Conservation (phyloP, 225 moss, liverwort and hornwort species). For the Bryoerythrophyllum caledonicum region DNA sequence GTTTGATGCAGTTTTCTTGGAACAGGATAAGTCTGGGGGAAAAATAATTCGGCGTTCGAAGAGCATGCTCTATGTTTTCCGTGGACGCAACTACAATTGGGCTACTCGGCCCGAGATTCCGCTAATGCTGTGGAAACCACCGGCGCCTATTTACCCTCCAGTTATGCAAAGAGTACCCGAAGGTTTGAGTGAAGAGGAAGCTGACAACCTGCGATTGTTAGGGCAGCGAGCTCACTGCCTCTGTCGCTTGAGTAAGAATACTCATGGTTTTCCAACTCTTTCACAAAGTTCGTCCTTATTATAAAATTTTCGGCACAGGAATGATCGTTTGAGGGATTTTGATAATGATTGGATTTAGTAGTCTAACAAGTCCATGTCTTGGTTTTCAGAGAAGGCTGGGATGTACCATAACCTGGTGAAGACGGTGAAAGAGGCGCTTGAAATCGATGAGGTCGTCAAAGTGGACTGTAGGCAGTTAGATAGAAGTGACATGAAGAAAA, state of each 20-base stretch:
- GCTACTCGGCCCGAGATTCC: slow-evolving; percentile 73
- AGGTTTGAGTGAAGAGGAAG: slow-evolving; percentile 67
- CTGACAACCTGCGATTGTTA: slow-evolving; percentile 44
- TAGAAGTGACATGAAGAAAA: slow-evolving; percentile 85
- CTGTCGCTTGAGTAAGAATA: slow-evolving; percentile 74
- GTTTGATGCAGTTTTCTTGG: slow-evolving; percentile 34
- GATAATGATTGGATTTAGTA: background rate
- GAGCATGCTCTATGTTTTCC: slow-evolving; percentile 68
- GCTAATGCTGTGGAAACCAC: slow-evolving; percentile 96
- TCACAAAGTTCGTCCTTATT: background rate
- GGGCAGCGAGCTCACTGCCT: slow-evolving; percentile 64
- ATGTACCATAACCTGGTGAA: slow-evolving; percentile 72
- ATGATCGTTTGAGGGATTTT: slow-evolving; percentile 5
- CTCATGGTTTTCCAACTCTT: background rate
- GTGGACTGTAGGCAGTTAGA: slow-evolving; percentile 84
- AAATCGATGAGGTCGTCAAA: slow-evolving; percentile 78
- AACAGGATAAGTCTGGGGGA: slow-evolving; percentile 87
- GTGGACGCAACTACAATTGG: slow-evolving; percentile 95
- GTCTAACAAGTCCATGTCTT: slow-evolving; percentile 28
- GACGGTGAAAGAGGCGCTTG: slow-evolving; percentile 69
- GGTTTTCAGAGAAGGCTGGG: slow-evolving; percentile 82
- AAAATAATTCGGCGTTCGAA: slow-evolving; percentile 72
- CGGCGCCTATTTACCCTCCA: slow-evolving; percentile 80
- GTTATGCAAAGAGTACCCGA: slow-evolving; percentile 72
- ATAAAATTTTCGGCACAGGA: slow-evolving; percentile 8